Evolutionary conservation across 768 basidiomycete species (phyloP).

Genomic region (Tulasnella sp.): DNA sequence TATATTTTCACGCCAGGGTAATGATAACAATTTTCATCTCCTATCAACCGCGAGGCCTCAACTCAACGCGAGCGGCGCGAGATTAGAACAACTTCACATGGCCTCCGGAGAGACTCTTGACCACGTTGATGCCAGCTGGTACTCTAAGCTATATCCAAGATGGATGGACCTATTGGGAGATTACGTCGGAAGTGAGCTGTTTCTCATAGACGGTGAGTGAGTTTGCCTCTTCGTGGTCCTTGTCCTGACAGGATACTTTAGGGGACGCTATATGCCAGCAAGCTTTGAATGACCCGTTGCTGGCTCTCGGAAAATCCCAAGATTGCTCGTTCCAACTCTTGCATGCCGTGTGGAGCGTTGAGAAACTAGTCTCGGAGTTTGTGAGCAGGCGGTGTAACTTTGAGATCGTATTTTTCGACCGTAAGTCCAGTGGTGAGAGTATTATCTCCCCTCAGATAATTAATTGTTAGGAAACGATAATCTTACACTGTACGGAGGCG

Average conservation of each 20-base stretch:
- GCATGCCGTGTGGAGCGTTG: slow-evolving; percentile 55
- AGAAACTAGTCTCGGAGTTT: slow-evolving; percentile 49
- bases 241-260: slow-evolving; percentile 32
- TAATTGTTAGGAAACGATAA: neutral
- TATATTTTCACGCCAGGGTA: too few relatives aligned
- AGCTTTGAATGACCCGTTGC: slow-evolving; percentile 56
- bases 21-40: neutral
- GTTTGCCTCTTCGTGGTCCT: neutral
- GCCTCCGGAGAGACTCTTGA: neutral
- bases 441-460: neutral
- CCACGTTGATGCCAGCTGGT: neutral
- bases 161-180: slow-evolving; percentile 72
- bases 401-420: slow-evolving; percentile 61
- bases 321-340: slow-evolving; percentile 58
- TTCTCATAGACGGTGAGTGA: slow-evolving; percentile 56
- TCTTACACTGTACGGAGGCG: neutral
- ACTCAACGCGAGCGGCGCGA: neutral
- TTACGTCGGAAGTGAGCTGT: slow-evolving; percentile 63
- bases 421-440: slow-evolving; percentile 36
- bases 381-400: slow-evolving; percentile 51
- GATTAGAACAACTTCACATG: neutral
- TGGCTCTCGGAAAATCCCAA: slow-evolving; percentile 47
- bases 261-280: slow-evolving; percentile 61
- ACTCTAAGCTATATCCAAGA: slow-evolving; percentile 32
- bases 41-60: neutral